Base-by-base conservation (phyloP, 2,329 filamentous ascomycete genomes). In the Cladosporium sp. region DNA sequence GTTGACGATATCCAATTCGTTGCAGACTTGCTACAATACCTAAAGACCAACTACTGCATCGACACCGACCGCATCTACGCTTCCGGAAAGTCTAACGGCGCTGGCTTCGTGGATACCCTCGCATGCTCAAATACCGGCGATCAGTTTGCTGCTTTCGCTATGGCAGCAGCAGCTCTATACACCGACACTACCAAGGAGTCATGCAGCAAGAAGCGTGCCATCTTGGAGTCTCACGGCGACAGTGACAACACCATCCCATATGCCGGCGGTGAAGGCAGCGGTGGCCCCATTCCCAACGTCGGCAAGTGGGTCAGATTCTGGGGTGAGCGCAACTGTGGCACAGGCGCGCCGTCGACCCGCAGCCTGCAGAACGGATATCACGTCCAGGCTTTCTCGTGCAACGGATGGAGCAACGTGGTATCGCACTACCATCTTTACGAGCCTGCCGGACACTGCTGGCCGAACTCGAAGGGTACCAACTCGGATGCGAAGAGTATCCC, bases 11-110 rank as follows among this genome's bases (percentile, higher is more conserved):
- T 83, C 5, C 72, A 72, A 11, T 84, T 83, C 71, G 81, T 77
- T 23, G 68, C 78, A 4, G 79, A 82, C 63, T 76, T 84, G 21
- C 71, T 82, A 32, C 69, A 74, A 16, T 69, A 80, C 32, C 68
- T 84, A 13, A 70, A 77, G 61, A 65, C 71, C 11, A 70, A 71
- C 4, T 81, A 81, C 70, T 85, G 82, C 71, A 77, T 85, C 67
- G 79, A 84, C 66, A 66, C 73, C 1, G 69, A 70, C 5, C 78
- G 77, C 10, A 74, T 85, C 51, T 85, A 83, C 67, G 78, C 78
- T 14, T 77, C 78, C 1, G 83, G 82, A 54, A 86, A 87, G 69
- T 86, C 79, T 69, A 86, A 87, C 57, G 85, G 84, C 6, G 86
- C 82, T 1, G 85, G 80, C 13, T 75, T 76, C 39, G 80, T 80